Evolutionary conservation across 306 rosid genomes (phyloP).

Genomic region (Cicer pinnatifidum): DNA sequence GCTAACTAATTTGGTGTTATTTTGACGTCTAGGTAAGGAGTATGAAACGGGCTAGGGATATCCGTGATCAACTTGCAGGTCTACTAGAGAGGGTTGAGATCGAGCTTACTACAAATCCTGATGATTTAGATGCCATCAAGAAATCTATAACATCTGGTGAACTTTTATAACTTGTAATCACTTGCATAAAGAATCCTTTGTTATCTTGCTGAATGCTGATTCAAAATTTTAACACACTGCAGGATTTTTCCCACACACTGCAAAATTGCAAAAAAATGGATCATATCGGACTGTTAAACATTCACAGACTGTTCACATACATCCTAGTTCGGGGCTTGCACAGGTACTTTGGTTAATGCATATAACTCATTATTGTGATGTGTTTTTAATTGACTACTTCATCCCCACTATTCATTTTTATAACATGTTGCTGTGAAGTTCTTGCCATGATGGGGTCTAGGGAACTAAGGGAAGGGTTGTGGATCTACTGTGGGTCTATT

Average conservation of each 20-base stretch:
- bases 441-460: neutral
- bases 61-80: conserved; percentile 94
- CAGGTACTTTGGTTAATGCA: conserved; percentile 53
- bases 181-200: neutral
- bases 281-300: conserved; percentile 78
- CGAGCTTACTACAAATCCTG: conserved; percentile 63
- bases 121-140: conserved; percentile 76
- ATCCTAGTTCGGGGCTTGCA: conserved; percentile 90
- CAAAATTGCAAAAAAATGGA: conserved; percentile 81
- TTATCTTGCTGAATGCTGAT: conserved; percentile 36
- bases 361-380: neutral
- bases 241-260: conserved; percentile 93
- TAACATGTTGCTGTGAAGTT: neutral
- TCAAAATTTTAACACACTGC: conserved; percentile 33
- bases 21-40: conserved; percentile 75
- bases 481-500: neutral
- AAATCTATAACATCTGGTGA: conserved; percentile 91
- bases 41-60: conserved; percentile 95
- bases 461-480: neutral
- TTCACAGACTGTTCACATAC: conserved; percentile 91
- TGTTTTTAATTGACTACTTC: conserved; percentile 9
- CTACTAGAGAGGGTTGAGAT: conserved; percentile 93
- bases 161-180: conserved; percentile 9
- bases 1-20: conserved; percentile 21
- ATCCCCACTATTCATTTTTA: neutral